Conservation (phyloP, 2,329 filamentous ascomycete species). For the Mariannaea sp. region DNA sequence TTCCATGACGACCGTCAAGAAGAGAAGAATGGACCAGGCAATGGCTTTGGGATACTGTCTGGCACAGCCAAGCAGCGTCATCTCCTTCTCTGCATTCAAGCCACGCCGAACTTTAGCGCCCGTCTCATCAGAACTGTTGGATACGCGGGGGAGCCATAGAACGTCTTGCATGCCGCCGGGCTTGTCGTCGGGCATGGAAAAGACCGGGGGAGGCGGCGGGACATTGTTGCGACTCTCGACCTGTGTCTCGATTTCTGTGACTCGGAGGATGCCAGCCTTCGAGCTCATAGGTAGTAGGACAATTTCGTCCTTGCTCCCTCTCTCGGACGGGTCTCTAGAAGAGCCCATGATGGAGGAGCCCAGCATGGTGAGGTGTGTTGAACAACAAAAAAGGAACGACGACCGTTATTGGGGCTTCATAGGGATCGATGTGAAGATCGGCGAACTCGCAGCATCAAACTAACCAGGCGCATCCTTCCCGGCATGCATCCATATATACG, state of each 20-base stretch:
- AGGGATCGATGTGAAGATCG: too few relatives aligned
- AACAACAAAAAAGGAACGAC: neutral
- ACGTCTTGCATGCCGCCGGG: constrained; percentile 23
- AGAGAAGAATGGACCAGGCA: constrained; percentile 27
- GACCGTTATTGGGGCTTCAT: constrained; percentile 24
- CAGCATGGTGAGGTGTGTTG: constrained; percentile 29
- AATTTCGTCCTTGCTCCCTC: constrained; percentile 30
- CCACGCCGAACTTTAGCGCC: constrained; percentile 9
- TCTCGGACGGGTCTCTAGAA: constrained; percentile 22
- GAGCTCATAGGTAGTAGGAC: constrained; percentile 22
- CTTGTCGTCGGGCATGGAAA: constrained; percentile 24
- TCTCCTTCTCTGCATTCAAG: neutral
- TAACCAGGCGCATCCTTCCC: constrained; percentile 16
- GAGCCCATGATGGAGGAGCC: constrained; percentile 24
- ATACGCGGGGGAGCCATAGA: constrained; percentile 28
- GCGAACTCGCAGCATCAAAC: constrained; percentile 12
- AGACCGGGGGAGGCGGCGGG: constrained; percentile 15
- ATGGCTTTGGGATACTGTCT: constrained; percentile 26
- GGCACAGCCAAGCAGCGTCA: neutral
- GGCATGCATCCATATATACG: constrained; percentile 9
- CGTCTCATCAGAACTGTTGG: constrained; percentile 29
- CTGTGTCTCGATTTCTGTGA: constrained; percentile 27
- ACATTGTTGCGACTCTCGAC: neutral
- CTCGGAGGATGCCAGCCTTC: constrained; percentile 23
- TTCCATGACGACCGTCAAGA: constrained; percentile 32